Conservation (phyloP, 495 filamentous ascomycete species). For the Pyronema omphalodes region DNA sequence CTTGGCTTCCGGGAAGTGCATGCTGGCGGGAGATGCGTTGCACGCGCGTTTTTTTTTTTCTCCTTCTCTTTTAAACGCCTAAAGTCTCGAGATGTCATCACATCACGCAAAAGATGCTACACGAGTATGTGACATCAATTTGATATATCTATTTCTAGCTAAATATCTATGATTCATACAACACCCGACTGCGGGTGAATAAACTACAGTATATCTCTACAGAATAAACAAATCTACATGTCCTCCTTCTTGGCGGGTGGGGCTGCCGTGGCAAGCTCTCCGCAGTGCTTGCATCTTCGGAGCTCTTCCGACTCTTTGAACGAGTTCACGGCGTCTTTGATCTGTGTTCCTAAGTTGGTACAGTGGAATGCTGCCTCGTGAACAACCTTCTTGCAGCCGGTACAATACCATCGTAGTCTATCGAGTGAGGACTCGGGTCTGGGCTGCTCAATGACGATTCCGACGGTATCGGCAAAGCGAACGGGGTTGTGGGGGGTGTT, state of each 20-base stretch:
- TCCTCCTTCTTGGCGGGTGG: conserved; percentile 24
- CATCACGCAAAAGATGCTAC: not conserved
- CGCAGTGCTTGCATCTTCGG: conserved; percentile 64
- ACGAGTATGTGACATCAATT: not conserved
- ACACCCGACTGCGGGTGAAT: no score
- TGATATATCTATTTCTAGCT: not conserved
- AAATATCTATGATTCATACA: not conserved
- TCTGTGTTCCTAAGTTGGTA: conserved; percentile 86
- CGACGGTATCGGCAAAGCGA: conserved; percentile 46
- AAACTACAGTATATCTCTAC: not conserved
- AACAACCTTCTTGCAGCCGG: conserved; percentile 47
- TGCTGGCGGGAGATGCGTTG: no score
- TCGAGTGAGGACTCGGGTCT: conserved; percentile 53
- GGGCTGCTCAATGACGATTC: conserved; percentile 78
- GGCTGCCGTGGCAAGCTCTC: conserved; percentile 41
- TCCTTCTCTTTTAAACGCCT: no score
- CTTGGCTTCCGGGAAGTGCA: no score
- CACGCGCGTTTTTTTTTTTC: no score
- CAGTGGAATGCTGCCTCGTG: conserved; percentile 78
- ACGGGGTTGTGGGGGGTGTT: conserved; percentile 76
- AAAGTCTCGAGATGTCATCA: no score
- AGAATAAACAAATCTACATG: not conserved
- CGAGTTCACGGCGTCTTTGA: conserved; percentile 75
- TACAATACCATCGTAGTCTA: conserved; percentile 79
- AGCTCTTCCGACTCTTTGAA: conserved; percentile 50